Conservation (phyloP, 2,329 filamentous ascomycete species). For the Chaetomium sp. region DNA sequence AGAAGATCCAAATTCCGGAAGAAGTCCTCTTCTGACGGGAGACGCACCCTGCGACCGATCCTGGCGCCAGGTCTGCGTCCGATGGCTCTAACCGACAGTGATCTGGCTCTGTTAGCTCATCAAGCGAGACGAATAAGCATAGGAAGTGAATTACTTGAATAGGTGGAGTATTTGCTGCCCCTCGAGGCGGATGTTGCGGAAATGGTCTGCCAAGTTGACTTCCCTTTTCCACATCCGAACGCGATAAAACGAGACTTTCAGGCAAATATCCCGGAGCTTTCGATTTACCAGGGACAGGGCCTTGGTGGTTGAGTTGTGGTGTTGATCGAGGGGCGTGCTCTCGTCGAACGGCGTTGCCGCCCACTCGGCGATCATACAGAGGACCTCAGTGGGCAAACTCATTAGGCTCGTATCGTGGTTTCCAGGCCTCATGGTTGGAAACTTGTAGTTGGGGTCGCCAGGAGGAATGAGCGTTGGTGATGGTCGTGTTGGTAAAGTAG, state of each 20-base stretch:
- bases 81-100: slow-evolving; percentile 2
- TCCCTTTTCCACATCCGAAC: slow-evolving; percentile 9
- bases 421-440: not conserved
- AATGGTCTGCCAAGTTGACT: not conserved
- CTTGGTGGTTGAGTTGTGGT: not conserved
- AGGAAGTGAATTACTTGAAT: not conserved
- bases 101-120: not conserved
- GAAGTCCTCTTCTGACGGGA: not conserved
- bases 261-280: not conserved
- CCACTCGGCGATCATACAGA: not conserved
- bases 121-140: too few species aligned
- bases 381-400: not conserved
- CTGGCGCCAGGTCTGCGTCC: not conserved
- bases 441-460: not conserved
- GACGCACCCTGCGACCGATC: not conserved
- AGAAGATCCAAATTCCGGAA: not conserved
- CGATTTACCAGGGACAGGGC: slow-evolving; percentile 4
- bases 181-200: not conserved
- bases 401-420: not conserved
- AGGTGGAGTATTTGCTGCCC: not conserved
- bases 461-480: not conserved
- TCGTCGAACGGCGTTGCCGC: slow-evolving; percentile 3
- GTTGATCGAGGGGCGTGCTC: not conserved
- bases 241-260: not conserved
- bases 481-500: not conserved